Conservation (phyloP, 768 basidiomycete genomes). For the Rhodotorula graminis region DNA sequence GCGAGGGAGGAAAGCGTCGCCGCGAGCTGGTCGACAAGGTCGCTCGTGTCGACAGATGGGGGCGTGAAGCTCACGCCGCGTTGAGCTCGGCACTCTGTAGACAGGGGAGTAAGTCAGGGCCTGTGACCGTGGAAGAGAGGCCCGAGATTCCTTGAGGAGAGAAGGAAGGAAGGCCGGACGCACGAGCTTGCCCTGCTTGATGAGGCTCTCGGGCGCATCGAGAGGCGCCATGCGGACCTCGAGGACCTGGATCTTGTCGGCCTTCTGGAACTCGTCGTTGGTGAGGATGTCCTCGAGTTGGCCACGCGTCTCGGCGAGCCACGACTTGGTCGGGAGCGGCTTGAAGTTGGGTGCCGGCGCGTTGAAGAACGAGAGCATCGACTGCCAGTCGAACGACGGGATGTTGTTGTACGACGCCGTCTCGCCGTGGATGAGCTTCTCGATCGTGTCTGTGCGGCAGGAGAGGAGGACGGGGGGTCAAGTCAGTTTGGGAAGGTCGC, state of each 20-base stretch:
- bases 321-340: conserved; percentile 41
- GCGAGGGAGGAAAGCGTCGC: too few species aligned
- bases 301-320: conserved; percentile 49
- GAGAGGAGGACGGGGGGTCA: not conserved
- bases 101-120: too few species aligned
- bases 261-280: conserved; percentile 58
- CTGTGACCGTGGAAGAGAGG: too few species aligned
- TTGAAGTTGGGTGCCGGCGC: conserved; percentile 30
- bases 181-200: conserved; percentile 38
- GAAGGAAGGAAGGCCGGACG: not conserved
- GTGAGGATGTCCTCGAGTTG: conserved; percentile 67
- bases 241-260: conserved; percentile 63
- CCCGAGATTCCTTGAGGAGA: too few species aligned
- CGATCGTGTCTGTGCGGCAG: conserved; percentile 54
- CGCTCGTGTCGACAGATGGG: too few species aligned
- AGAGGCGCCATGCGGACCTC: conserved; percentile 70
- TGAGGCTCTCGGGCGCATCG: conserved; percentile 60
- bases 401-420: conserved; percentile 74
- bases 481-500: not conserved
- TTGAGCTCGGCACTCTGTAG: conserved; percentile 31
- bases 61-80: not conserved
- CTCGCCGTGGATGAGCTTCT: conserved; percentile 57
- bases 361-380: conserved; percentile 47
- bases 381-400: conserved; percentile 58
- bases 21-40: too few species aligned